A percentile compares a stretch with the other conserved stretches of the same genome.
Conservation (phyloP, 441 rosid genomes). For the Cnidoscolus chayamansa region DNA sequence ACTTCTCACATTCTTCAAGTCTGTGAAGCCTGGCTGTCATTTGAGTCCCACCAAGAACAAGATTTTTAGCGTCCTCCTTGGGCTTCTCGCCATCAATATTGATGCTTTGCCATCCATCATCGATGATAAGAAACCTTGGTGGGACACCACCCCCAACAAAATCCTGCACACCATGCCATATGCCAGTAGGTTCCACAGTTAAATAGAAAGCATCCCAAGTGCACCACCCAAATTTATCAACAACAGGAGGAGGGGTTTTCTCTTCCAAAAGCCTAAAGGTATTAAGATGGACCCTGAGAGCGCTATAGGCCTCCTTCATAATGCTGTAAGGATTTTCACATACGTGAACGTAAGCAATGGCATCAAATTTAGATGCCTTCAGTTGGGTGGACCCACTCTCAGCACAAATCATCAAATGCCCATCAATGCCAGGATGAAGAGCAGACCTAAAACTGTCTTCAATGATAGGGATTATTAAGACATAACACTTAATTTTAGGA, state of each 20-base stretch:
- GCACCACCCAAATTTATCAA: slow-evolving; percentile 87
- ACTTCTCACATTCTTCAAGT: slow-evolving; percentile 63
- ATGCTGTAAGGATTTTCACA: slow-evolving; percentile 55
- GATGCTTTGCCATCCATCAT: slow-evolving; percentile 89
- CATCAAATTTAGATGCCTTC: slow-evolving; percentile 40
- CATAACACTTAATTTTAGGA: slow-evolving; percentile 55
- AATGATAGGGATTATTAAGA: slow-evolving; percentile 52
- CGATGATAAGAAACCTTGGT: slow-evolving; percentile 71
- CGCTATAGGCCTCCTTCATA: slow-evolving; percentile 64
- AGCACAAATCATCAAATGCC: slow-evolving; percentile 52
- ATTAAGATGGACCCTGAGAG: slow-evolving; percentile 59
- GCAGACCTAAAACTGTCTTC: slow-evolving; percentile 65
- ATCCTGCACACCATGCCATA: slow-evolving; percentile 69
- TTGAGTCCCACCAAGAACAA: slow-evolving; percentile 75
- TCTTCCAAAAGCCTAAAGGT: slow-evolving; percentile 71
- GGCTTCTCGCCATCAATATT: slow-evolving; percentile 54
- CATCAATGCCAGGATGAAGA: slow-evolving; percentile 58
- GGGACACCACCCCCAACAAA: slow-evolving; percentile 48
- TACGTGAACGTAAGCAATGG: slow-evolving; percentile 63
- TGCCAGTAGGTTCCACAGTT: slow-evolving; percentile 61
- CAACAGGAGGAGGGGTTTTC: slow-evolving; percentile 47
- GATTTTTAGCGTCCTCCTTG: slow-evolving; percentile 46
- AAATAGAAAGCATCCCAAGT: slow-evolving; percentile 88
- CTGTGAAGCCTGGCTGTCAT: slow-evolving; percentile 70
- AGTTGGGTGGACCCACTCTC: slow-evolving; percentile 65